Evolutionary conservation across 345 rosid species (phyloP).

Genomic region (Psidium guajava): DNA sequence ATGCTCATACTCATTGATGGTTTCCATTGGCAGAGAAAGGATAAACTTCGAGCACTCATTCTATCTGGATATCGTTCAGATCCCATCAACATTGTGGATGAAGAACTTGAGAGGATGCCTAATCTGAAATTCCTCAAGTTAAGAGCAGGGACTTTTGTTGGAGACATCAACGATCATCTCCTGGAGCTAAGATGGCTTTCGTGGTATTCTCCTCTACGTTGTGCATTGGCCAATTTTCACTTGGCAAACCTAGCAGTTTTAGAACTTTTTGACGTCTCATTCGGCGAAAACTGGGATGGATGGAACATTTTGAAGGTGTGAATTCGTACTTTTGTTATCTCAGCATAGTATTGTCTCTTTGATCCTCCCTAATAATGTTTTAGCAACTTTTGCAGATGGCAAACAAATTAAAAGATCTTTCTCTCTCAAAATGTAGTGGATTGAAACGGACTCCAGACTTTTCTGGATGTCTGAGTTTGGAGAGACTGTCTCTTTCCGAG

Average conservation of each 20-base stretch:
- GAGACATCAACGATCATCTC: neutral
- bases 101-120: neutral
- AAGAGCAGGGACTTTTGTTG: neutral
- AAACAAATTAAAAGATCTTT: too few relatives aligned
- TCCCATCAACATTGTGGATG: neutral
- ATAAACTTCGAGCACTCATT: neutral
- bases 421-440: too few relatives aligned
- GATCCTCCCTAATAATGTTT: too few relatives aligned
- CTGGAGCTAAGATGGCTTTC: neutral
- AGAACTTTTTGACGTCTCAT: neutral
- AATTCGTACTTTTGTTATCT: too few relatives aligned
- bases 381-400: too few relatives aligned
- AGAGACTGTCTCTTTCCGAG: rapidly evolving
- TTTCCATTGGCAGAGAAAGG: neutral
- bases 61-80: rapidly evolving
- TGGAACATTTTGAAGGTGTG: neutral
- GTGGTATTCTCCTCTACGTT: neutral
- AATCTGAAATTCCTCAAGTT: neutral
- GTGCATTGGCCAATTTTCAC: neutral
- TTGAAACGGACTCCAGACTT: too few relatives aligned
- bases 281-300: neutral
- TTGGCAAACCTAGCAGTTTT: neutral
- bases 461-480: neutral
- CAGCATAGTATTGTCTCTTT: too few relatives aligned
- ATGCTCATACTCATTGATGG: neutral